Evolutionary conservation across 108 stramenopile species (phyloP), one percentile per base, ranked within the genome.

Genomic region (Cyclostephanos tholiformis): DNA sequence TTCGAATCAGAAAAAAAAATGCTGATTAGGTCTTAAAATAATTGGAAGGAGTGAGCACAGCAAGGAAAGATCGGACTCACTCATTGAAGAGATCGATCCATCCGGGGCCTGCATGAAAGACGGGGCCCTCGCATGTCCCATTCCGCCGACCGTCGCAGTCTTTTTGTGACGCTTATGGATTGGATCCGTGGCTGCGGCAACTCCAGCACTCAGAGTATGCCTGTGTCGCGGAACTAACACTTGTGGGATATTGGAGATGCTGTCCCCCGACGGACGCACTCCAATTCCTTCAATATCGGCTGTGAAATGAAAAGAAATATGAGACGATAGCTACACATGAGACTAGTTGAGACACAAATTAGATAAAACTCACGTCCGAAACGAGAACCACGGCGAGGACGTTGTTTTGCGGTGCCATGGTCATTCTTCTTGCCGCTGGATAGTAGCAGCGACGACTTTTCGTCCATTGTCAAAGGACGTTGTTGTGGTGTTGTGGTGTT

Each of bases 51-150:
- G 9, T 41, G 41, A 10, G 41, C 12, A 41, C 41, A 41, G 9
- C 41, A 41, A 41, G 41, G 41, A 41, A 41, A 41, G 41, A 41
- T 1, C 41, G 41, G 20, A 53, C 59, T 60, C 19, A 60, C 59
- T 76, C 55, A 53, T 63, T 17, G 65, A 39, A 27, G 66, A 58
- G 25, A 75, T 74, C 7, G 67, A 39, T 16, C 79, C 79, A 43
- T 80, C 79, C 16, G 61, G 57, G 43, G 55, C 50, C 55, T 74
- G 51, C 13, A 74, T 68, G 30, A 68, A 80, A 48, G 79, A 80
- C 50, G 57, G 46, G 10, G 72, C 72, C 16, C 79, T 67, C 23
- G 30, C 41, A 14, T 56, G 67, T 16, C 50, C 49, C 22, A 52
- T 61, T 44, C 51, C 73, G 8, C 57, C 23, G 0, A 19, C 20